Percentiles rank a stretch among this genome's conserved stretches.
These are phyloP conservation scores for Crithidia expoeki DNA, from an alignment of 208 protist species.

Conservation along the genomic window DNA sequence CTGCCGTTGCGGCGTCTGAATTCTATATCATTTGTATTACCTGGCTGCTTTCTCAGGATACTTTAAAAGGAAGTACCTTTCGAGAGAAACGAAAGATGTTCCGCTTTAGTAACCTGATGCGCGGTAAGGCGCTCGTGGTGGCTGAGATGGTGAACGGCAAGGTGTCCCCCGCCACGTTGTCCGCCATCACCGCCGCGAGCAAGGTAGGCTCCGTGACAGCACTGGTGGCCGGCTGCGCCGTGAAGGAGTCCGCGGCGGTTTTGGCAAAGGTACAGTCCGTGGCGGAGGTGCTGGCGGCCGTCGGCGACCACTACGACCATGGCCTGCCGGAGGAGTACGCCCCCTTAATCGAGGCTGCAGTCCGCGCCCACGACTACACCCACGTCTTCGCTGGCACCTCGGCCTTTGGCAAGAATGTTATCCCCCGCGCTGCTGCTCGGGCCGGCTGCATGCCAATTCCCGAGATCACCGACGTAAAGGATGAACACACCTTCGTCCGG, in stretches of 20 bases:
- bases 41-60: too few species aligned
- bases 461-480: constrained; percentile 93
- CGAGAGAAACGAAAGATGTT: too few species aligned
- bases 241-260: constrained; percentile 37
- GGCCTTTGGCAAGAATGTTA: constrained; percentile 94
- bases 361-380: constrained; percentile 76
- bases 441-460: constrained; percentile 92
- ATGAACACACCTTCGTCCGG: constrained; percentile 94
- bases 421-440: constrained; percentile 93
- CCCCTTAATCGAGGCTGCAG: constrained; percentile 56
- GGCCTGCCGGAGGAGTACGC: constrained; percentile 86
- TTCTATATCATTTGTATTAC: too few species aligned
- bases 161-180: constrained; percentile 77
- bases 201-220: constrained; percentile 85
- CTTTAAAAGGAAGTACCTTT: too few species aligned
- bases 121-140: constrained; percentile 78
- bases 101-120: constrained; percentile 26
- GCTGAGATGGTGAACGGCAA: constrained; percentile 70
- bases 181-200: constrained; percentile 87
- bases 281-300: constrained; percentile 65
- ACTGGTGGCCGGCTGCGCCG: constrained; percentile 77
- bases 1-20: too few species aligned
- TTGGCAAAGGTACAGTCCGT: constrained; percentile 85
- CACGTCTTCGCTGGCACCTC: constrained; percentile 95
- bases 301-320: constrained; percentile 78